Conservation (phyloP, 257 asterid species). For the Thymus mandschuricus region DNA sequence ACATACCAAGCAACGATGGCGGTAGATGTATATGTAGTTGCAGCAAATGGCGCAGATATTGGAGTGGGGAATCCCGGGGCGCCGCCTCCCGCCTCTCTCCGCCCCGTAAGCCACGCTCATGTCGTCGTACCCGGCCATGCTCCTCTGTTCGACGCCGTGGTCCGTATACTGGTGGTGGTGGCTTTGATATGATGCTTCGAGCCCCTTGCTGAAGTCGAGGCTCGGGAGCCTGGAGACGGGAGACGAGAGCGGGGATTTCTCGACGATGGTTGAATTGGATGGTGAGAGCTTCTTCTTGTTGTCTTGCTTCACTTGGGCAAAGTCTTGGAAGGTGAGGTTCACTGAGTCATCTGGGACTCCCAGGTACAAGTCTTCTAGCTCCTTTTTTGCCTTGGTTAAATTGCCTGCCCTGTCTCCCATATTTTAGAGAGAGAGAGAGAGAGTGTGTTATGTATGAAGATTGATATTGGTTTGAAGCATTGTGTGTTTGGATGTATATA, state of each 20-base stretch:
- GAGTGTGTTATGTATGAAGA: background rate
- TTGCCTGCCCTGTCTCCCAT: conserved; percentile 54
- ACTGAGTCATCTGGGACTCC: conserved; percentile 89
- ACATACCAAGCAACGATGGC: conserved; percentile 77
- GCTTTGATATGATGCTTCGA: conserved; percentile 43
- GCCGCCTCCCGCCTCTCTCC: conserved; percentile 46
- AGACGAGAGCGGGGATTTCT: conserved; percentile 19
- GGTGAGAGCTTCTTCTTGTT: conserved; percentile 31
- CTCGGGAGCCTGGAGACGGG: conserved; percentile 60
- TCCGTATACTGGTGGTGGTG: conserved; percentile 27
- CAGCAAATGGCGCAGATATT: conserved; percentile 74
- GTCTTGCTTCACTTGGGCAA: conserved; percentile 54
- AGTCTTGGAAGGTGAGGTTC: conserved; percentile 78
- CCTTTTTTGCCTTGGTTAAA: conserved; percentile 56
- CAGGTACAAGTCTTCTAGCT: conserved; percentile 65
- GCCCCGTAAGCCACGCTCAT: conserved; percentile 40
- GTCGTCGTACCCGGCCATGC: conserved; percentile 47
- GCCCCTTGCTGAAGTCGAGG: conserved; percentile 62
- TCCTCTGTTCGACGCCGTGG: conserved; percentile 27
- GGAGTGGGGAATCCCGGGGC: conserved; percentile 86
- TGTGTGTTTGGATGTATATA: background rate
- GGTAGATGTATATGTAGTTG: conserved; percentile 60
- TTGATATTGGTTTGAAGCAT: background rate
- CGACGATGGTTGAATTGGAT: conserved; percentile 17
- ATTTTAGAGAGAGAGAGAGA: background rate